Evolutionary conservation across 1,284 basidiomycete genomes (phyloP).

Genomic region (Tylopilus sp.): DNA sequence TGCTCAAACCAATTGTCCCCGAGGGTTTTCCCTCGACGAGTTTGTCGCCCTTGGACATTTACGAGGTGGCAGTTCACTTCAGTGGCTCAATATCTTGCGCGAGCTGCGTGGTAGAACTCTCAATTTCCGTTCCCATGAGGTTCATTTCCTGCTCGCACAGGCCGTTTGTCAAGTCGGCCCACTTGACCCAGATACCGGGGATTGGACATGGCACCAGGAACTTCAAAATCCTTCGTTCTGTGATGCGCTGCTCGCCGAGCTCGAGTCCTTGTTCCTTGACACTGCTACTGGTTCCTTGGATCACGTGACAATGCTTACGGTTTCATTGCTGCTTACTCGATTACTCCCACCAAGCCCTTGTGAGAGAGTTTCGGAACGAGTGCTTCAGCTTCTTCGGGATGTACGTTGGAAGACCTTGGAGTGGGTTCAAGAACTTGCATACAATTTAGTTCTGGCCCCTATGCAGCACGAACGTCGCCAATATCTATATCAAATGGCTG

Average conservation of each 20-base stretch:
- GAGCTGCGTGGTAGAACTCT: slow-evolving; percentile 51
- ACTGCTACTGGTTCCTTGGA: slow-evolving; percentile 53
- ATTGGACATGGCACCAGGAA: slow-evolving; percentile 46
- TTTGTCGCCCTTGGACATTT: slow-evolving; percentile 53
- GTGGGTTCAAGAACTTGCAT: slow-evolving; percentile 49
- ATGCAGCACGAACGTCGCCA: too few relatives aligned
- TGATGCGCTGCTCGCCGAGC: slow-evolving; percentile 42
- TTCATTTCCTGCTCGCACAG: slow-evolving; percentile 51
- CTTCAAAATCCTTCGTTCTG: slow-evolving; percentile 45
- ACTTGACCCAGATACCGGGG: slow-evolving; percentile 17
- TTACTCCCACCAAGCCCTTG: slow-evolving; percentile 42
- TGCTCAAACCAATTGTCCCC: slow-evolving; percentile 48
- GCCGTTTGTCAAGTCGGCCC: slow-evolving; percentile 55
- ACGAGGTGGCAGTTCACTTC: slow-evolving; percentile 53
- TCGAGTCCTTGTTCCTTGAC: slow-evolving; percentile 38
- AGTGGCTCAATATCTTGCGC: slow-evolving; percentile 61
- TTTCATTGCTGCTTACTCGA: slow-evolving; percentile 46
- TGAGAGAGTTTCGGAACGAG: slow-evolving; percentile 13
- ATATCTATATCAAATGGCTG: slow-evolving; percentile 39
- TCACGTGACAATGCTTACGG: slow-evolving; percentile 43
- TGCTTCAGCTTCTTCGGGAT: slow-evolving; percentile 37
- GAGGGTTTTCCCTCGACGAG: slow-evolving; percentile 51
- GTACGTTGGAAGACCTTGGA: slow-evolving; percentile 43
- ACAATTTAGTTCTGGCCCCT: slow-evolving; percentile 36
- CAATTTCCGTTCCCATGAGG: slow-evolving; percentile 49